Base-by-base conservation (phyloP, 2,329 filamentous ascomycete species). In the Epicoccum nigrum region DNA sequence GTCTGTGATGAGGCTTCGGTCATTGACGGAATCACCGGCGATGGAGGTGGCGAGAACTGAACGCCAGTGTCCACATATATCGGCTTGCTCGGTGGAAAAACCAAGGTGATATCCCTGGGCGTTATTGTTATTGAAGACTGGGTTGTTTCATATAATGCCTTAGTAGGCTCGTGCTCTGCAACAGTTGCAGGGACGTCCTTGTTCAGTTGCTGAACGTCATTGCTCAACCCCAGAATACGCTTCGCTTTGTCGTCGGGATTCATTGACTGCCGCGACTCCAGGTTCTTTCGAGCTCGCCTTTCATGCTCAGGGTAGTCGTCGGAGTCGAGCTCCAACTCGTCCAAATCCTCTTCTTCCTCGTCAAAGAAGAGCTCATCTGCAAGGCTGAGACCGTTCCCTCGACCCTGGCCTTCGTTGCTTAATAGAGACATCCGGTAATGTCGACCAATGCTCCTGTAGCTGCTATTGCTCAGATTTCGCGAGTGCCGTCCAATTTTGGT, bases 321-420 rank as follows among this genome's bases (percentile, higher is more conserved):
- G 35, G 87, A 82, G 56, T 92, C 86, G 28, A 88, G 87, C 56
- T 89, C 76, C 37, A 74, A 57, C 4, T 77, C 76, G 34, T 77
- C 77, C 44, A 78, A 61, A 19, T 77, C 71, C 56, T 79, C 77
- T 25, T 92, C 90, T 48, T 93, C 89, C 54, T 89, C 88, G 50
- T 92, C 90, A 55, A 96, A 89, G 55, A 90, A 87, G 46, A 99
- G 81, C 75, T 99, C 94, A 63, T 97, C 92, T 0, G 94, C 94
- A 32, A 99, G 80, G 56, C 88, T 96, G 52, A 91, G 74, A 1
- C 88, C 89, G 62, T 85, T 86, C 4, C 77, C 67, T 66, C 86
- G 87, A 16, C 77, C 74, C 8, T 77, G 72, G 4, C 80, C 82
- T 51, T 80, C 76, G 8, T 76, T 74, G 55, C 80, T 79, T 55